Evolutionary conservation across 371 early-diverging fungal species (phyloP).

Genomic region (Synchytrium microbalum): DNA sequence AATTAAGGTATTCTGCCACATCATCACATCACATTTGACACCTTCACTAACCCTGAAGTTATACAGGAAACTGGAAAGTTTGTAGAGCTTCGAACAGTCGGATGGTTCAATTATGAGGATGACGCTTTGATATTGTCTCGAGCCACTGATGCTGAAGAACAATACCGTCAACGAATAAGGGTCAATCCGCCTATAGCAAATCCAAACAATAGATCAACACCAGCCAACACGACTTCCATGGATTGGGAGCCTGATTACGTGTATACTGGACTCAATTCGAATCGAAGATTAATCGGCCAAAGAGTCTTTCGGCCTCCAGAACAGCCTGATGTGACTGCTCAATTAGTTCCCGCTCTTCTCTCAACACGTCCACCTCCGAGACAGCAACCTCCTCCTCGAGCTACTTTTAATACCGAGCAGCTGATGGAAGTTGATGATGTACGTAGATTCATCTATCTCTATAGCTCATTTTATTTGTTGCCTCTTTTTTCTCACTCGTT

Average conservation of each 20-base stretch:
- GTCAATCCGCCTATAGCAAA: not conserved
- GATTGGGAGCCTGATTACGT: not conserved
- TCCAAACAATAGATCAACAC: not conserved
- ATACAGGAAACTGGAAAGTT: slow-evolving; percentile 43
- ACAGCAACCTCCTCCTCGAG: not conserved
- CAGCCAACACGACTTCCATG: not conserved
- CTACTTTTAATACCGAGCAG: not conserved
- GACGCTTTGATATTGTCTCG: slow-evolving; percentile 42
- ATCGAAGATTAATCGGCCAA: not conserved
- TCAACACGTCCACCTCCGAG: not conserved
- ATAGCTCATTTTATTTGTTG: too few species aligned
- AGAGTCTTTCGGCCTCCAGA: not conserved
- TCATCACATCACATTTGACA: not conserved
- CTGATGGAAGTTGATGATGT: slow-evolving; percentile 2
- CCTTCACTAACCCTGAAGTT: not conserved
- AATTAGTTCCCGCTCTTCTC: not conserved
- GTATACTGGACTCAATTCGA: not conserved
- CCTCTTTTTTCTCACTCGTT: too few species aligned
- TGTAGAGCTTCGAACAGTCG: slow-evolving; percentile 43
- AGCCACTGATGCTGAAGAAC: slow-evolving; percentile 35
- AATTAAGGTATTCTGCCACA: slow-evolving; percentile 34
- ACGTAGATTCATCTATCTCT: not conserved
- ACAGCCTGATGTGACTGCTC: not conserved
- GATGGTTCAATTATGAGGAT: slow-evolving; percentile 51
- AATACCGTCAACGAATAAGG: slow-evolving; percentile 20